Percentiles rank a stretch among this genome's conserved stretches.
These are phyloP conservation scores for Diaporthe ilicicola DNA, from an alignment of 2,329 filamentous ascomycete genomes.

Conservation along the genomic window DNA sequence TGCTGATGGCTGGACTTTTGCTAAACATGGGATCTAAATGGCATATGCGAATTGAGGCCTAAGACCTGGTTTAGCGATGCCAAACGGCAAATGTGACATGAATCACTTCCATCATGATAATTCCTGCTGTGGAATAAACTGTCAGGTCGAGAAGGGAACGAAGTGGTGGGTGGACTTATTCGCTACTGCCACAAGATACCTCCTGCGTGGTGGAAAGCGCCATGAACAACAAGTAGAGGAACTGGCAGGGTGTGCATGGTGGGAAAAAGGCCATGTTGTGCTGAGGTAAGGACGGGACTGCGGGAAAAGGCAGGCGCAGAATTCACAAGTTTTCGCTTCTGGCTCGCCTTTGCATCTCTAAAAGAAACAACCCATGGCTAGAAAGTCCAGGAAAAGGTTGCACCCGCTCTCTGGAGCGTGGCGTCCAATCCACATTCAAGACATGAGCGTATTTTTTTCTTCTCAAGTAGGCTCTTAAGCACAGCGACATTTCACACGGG, in stretches of 20 bases:
- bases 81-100: neutral
- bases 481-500: neutral
- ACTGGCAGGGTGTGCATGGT: too few relatives aligned
- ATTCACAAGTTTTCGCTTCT: too few relatives aligned
- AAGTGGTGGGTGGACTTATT: neutral
- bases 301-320: too few relatives aligned
- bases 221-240: neutral
- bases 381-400: too few relatives aligned
- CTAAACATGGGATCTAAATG: slow-evolving; percentile 6
- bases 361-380: too few relatives aligned
- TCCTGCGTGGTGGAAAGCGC: neutral
- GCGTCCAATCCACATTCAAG: too few relatives aligned
- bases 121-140: too few relatives aligned
- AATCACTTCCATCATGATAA: neutral
- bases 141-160: neutral
- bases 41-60: neutral
- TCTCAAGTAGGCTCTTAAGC: too few relatives aligned
- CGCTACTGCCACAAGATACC: neutral
- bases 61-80: neutral
- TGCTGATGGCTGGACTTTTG: neutral
- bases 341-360: neutral
- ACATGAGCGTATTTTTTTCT: too few relatives aligned
- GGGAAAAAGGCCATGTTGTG: neutral
- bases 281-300: too few relatives aligned
- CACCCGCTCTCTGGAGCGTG: too few relatives aligned